Evolutionary conservation across 1,284 basidiomycete species (phyloP), one percentile per base, ranked within the genome.

Genomic region (Tilletia caries): DNA sequence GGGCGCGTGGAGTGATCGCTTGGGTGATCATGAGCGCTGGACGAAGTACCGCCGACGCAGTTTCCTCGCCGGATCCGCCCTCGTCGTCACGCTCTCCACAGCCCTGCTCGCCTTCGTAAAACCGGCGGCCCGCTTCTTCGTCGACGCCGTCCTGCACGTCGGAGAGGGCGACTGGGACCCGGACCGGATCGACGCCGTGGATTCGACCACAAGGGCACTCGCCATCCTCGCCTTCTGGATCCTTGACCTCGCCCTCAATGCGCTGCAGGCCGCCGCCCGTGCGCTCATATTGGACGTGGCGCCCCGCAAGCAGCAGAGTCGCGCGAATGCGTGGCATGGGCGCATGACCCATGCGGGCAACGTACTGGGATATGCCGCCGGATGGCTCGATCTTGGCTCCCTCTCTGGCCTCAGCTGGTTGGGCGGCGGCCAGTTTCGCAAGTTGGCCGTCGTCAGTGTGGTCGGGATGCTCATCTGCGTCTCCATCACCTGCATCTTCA

Each of bases 261-360:
- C 84, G 18, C 85, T 97, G 58, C 94, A 97, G 87, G 94, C 93
- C 0, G 93, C 93, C 2, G 85, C 95, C 25, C 88, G 95, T 43
- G 96, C 96, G 80, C 88, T 98, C 27, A 87, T 97, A 15, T 87
- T 98, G 70, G 95, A 98, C 82, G 86, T 94, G 60, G 89, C 92
- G 0, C 93, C 93, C 3, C 88, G 90, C 2, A 88, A 91, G 73
- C 94, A 98, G 83, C 88, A 97, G 43, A 93, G 91, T 73, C 87
- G 89, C 18, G 94, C 91, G 5, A 98, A 97, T 85, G 95, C 95
- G n/a, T 98, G 95, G 95, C 93, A 97, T 77, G 92, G 94, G 20
- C 87, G 93, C 20, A 80, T 81, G 79, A 76, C 76, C 25, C 77
- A 79, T 29, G 65, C 71, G 1, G 79, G 78, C 58, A 81, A 81